Base-by-base conservation (phyloP, 345 rosid species). In the Luvunga scandens region DNA sequence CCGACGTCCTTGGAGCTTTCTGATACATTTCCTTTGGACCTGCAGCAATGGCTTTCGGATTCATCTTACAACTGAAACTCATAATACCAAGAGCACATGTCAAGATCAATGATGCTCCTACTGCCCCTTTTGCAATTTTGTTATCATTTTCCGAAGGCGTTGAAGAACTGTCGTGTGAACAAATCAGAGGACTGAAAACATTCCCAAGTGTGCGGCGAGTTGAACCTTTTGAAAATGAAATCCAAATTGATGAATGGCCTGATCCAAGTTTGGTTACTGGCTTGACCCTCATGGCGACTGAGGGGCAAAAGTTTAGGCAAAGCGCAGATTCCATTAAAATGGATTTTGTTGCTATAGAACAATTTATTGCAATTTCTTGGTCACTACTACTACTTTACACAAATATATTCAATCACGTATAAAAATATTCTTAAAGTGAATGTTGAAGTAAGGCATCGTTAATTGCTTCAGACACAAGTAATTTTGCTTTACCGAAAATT, bases 71-170 rank as follows among this genome's bases (percentile, higher is more conserved):
- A 78, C 79, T 55, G 19, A 80, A 80, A 12, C 82, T 73, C 10
- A 87, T 73, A 67, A 87, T 73, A 69, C 92, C 86, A 73, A 90
- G 65, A 67, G 87, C 90, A 70, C 89, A 88, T 63, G 90, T 85
- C 75, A 90, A 81, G 57, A 82, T 89, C 33, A 87, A 2, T 7
- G 91, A 83, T 27, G 90, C 88, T 72, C 83, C 84, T 1, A 78
- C 73, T 9, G 79, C 81, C 27, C 83, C 45, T 79, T 60, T 65
- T 42, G 34, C 24, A 16, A 70, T 71, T 72, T 42, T 69, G 31
- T 33, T 27, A 2, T 62, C 53, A 39, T 45, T 45, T 70, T 64
- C 72, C 21, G 78, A 48, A 56, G 77, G 78, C 42, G 31, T 76
- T 30, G 86, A 39, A 75, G 84, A 48, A 33, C 39, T 56, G 28